Evolutionary conservation across 2,329 filamentous ascomycete genomes (phyloP).

Genomic region (Aspergillus vadensis): DNA sequence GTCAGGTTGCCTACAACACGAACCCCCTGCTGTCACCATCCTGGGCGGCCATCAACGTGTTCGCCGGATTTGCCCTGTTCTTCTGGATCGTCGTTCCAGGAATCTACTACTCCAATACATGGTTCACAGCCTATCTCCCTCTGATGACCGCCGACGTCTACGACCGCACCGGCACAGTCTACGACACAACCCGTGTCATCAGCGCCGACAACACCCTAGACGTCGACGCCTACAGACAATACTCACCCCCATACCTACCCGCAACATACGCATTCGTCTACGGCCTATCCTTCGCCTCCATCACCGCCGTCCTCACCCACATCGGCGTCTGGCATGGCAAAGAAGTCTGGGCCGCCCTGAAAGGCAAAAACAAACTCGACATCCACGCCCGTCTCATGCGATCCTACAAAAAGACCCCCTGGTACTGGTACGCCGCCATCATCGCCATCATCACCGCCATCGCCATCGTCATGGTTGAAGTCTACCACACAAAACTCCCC

Average conservation of each 20-base stretch:
- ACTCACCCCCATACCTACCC: constrained; percentile 64
- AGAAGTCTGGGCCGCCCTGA: constrained; percentile 33
- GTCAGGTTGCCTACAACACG: constrained; percentile 37
- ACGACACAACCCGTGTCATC: constrained; percentile 62
- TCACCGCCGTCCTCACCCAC: constrained; percentile 52
- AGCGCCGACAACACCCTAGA: constrained; percentile 57
- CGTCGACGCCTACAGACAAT: constrained; percentile 60
- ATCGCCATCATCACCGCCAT: constrained; percentile 33
- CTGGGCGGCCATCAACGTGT: constrained; percentile 38
- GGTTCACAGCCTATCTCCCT: constrained; percentile 58
- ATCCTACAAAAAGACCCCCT: constrained; percentile 42
- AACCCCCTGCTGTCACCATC: constrained; percentile 35
- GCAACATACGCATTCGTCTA: constrained; percentile 58
- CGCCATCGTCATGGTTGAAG: constrained; percentile 40
- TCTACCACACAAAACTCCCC: constrained; percentile 47
- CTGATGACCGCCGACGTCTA: constrained; percentile 60
- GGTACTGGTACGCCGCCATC: constrained; percentile 48
- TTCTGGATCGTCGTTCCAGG: constrained; percentile 35
- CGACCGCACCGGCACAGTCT: constrained; percentile 61
- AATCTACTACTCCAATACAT: constrained; percentile 53
- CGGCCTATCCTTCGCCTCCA: constrained; percentile 65
- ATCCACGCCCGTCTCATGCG: constrained; percentile 47
- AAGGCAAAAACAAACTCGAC: constrained; percentile 42
- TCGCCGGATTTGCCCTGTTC: constrained; percentile 29
- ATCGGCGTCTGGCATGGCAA: constrained; percentile 32